A percentile compares a stretch with the other conserved stretches of the same genome.
Conservation (phyloP, 2,329 filamentous ascomycete genomes). For the Graphiopsis chlorocephala region DNA sequence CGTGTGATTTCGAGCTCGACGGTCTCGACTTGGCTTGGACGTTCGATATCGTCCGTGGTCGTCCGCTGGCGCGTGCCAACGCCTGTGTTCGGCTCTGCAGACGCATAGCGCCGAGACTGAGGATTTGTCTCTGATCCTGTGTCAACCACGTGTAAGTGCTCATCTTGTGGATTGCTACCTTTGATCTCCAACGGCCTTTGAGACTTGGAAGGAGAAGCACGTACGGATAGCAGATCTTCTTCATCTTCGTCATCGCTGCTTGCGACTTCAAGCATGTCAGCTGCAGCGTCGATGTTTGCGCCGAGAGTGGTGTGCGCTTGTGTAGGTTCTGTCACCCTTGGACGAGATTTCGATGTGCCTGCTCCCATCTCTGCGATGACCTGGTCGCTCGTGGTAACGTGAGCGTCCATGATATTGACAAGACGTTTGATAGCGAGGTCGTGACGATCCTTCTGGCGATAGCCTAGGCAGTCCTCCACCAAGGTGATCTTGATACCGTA, state of each 20-base stretch:
- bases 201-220: constrained; percentile 13
- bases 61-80: neutral
- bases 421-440: constrained; percentile 68
- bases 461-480: constrained; percentile 85
- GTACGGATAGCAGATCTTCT: constrained; percentile 16
- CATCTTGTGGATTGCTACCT: neutral
- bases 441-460: constrained; percentile 67
- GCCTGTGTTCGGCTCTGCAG: constrained; percentile 25
- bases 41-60: constrained; percentile 5
- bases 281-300: constrained; percentile 8
- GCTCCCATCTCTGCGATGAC: constrained; percentile 19
- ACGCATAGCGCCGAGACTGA: constrained; percentile 40
- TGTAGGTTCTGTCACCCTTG: constrained; percentile 12
- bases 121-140: constrained; percentile 25
- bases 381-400: constrained; percentile 58
- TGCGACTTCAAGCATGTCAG: constrained; percentile 18
- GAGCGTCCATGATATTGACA: constrained; percentile 70
- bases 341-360: neutral
- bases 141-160: constrained; percentile 14
- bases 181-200: constrained; percentile 6
- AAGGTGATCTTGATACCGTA: constrained; percentile 86
- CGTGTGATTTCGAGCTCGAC: constrained; percentile 20
- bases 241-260: constrained; percentile 22
- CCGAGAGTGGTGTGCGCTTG: neutral
- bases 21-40: constrained; percentile 13